phyloP scores from a whole-genome alignment of 164 flowering plant genomes.

The Kingdonia uniflora region DNA sequence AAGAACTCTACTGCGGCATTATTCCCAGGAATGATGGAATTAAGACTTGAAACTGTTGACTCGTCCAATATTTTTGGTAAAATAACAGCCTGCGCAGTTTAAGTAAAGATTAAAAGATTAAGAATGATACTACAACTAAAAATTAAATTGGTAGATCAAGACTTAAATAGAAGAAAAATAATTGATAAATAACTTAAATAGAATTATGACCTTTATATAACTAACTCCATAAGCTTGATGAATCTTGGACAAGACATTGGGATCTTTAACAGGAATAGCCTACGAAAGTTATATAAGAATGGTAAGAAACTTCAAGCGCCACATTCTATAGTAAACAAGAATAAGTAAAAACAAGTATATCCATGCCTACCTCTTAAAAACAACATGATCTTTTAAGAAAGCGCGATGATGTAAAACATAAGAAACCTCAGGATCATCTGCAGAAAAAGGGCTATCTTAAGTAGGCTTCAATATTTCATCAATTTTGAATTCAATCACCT shows the following conservation, averaged over 20 bases:
- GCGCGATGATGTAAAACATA: conserved; percentile 60
- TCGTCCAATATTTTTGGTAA: conserved; percentile 88
- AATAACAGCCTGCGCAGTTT: conserved; percentile 65
- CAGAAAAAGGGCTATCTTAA: no score
- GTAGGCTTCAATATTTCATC: no score
- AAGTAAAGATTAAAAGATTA: neutral
- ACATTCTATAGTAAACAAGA: no score
- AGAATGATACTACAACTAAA: neutral
- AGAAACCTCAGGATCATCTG: conserved; percentile 84
- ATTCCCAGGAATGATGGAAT: conserved; percentile 73
- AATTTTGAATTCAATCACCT: no score
- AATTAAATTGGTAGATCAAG: no score
- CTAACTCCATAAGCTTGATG: conserved; percentile 94
- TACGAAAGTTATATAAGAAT: conserved; percentile 8
- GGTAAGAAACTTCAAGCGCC: no score
- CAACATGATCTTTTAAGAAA: conserved; percentile 82
- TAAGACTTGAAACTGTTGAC: conserved; percentile 56
- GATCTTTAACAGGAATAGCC: conserved; percentile 90
- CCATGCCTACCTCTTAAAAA: conserved; percentile 72
- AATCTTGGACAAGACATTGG: conserved; percentile 69
- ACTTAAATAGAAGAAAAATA: no score
- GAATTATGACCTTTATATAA: conserved; percentile 74
- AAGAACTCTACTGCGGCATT: conserved; percentile 64
- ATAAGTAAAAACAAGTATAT: no score
- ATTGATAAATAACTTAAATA: neutral